Evolutionary conservation across 768 basidiomycete genomes (phyloP).

Genomic region (Tricholoma sp.): DNA sequence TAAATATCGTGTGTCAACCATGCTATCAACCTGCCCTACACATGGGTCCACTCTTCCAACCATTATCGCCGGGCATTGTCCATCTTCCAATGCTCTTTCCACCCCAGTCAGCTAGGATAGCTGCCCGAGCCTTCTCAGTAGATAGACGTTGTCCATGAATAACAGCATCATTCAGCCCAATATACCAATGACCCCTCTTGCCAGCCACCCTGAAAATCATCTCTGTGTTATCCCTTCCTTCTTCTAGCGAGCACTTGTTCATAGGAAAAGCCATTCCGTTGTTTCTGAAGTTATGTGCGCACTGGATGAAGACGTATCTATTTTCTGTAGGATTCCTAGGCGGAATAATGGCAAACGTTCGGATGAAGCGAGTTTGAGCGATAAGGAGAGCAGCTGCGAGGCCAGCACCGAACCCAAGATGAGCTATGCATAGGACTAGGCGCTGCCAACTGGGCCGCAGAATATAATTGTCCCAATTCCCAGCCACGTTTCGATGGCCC

Average conservation of each 20-base stretch:
- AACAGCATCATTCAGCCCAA: constrained; percentile 22
- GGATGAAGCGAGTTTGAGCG: constrained; percentile 27
- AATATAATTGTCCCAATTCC: constrained; percentile 14
- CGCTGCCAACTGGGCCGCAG: constrained; percentile 32
- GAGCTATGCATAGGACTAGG: constrained; percentile 22
- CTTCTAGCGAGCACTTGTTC: constrained; percentile 20
- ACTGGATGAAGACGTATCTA: constrained; percentile 26
- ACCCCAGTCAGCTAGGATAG: constrained; percentile 24
- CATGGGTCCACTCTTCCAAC: constrained; percentile 26
- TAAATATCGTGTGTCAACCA: too few relatives aligned
- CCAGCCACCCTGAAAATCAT: constrained; percentile 24
- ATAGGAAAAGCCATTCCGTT: constrained; percentile 24
- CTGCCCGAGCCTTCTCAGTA: constrained; percentile 20
- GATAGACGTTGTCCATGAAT: constrained; percentile 20
- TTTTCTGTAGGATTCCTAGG: constrained; percentile 10
- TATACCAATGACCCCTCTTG: constrained; percentile 30
- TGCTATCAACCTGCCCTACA: constrained; percentile 1
- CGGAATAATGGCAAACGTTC: constrained; percentile 24
- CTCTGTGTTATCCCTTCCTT: constrained; percentile 29
- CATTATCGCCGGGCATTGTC: constrained; percentile 9
- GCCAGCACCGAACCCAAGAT: constrained; percentile 26
- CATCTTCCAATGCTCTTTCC: constrained; percentile 13
- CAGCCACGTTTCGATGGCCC: constrained; percentile 6
- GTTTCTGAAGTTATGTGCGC: constrained; percentile 24
- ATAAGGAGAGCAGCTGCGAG: constrained; percentile 25